Conservation (phyloP, 2,329 filamentous ascomycete genomes). For the Ceratocystis alfenasii region DNA sequence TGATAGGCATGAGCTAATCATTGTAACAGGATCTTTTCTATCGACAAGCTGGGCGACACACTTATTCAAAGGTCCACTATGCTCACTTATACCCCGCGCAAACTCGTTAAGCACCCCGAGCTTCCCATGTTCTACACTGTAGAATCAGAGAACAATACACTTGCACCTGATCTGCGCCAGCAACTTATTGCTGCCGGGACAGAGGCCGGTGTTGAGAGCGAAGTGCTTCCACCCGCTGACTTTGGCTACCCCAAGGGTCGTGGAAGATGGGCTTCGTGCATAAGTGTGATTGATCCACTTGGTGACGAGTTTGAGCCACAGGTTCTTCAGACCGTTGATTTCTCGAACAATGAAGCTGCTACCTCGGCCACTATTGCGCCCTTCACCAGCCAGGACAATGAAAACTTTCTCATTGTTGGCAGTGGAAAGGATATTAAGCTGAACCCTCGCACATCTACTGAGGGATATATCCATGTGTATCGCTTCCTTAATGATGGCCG, state of each 20-base stretch:
- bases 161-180: slow-evolving; percentile 66
- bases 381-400: slow-evolving; percentile 79
- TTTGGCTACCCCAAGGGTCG: slow-evolving; percentile 79
- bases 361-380: slow-evolving; percentile 74
- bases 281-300: slow-evolving; percentile 73
- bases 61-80: slow-evolving; percentile 77
- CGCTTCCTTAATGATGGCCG: slow-evolving; percentile 78
- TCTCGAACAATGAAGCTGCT: slow-evolving; percentile 83
- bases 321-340: slow-evolving; percentile 65
- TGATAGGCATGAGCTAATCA: slow-evolving; percentile 28
- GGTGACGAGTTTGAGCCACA: slow-evolving; percentile 37
- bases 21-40: slow-evolving; percentile 63
- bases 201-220: slow-evolving; percentile 59
- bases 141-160: slow-evolving; percentile 82
- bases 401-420: slow-evolving; percentile 84
- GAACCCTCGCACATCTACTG: slow-evolving; percentile 60
- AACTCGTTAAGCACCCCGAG: slow-evolving; percentile 77
- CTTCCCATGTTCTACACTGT: slow-evolving; percentile 87
- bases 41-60: slow-evolving; percentile 75
- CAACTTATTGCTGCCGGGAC: slow-evolving; percentile 61
- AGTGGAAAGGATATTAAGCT: slow-evolving; percentile 83
- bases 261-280: slow-evolving; percentile 90
- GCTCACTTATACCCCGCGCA: slow-evolving; percentile 79
- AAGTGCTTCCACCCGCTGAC: slow-evolving; percentile 60
- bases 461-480: slow-evolving; percentile 86